Percentiles rank a stretch among this genome's conserved stretches.
These are phyloP conservation scores for Eucalyptus dawsonii DNA, from an alignment of 345 rosid species.

Conservation along the genomic window DNA sequence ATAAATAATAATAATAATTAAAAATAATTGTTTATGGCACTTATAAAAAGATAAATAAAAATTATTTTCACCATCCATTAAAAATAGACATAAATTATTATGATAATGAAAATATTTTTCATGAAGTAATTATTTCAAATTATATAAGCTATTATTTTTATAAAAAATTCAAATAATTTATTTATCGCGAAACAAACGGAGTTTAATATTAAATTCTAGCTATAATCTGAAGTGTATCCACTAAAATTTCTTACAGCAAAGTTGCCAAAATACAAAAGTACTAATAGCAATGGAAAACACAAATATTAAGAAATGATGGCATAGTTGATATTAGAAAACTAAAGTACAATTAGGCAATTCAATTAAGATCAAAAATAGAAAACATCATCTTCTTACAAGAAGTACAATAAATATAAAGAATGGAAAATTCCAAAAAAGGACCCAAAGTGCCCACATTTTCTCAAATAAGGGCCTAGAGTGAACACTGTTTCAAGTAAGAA, in stretches of 20 bases:
- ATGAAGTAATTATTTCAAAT: background rate
- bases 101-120: background rate
- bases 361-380: background rate
- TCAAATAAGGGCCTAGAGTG: accelerated
- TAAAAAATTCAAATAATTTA: background rate
- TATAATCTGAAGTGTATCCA: background rate
- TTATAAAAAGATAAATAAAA: no score
- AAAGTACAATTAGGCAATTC: background rate
- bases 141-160: background rate
- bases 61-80: no score
- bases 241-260: accelerated
- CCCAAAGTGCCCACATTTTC: accelerated
- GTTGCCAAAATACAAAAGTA: no score
- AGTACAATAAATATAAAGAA: background rate
- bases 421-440: no score
- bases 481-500: accelerated
- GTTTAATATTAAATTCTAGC: background rate
- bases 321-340: background rate
- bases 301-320: background rate
- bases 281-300: no score
- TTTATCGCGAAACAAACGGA: accelerated
- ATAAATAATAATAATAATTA: background rate
- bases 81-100: accelerated
- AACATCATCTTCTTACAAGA: background rate
- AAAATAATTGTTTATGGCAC: accelerated